These are phyloP conservation scores for Diaporthe humulicola DNA, from an alignment of 2,329 filamentous ascomycete species.

Conservation along the genomic window DNA sequence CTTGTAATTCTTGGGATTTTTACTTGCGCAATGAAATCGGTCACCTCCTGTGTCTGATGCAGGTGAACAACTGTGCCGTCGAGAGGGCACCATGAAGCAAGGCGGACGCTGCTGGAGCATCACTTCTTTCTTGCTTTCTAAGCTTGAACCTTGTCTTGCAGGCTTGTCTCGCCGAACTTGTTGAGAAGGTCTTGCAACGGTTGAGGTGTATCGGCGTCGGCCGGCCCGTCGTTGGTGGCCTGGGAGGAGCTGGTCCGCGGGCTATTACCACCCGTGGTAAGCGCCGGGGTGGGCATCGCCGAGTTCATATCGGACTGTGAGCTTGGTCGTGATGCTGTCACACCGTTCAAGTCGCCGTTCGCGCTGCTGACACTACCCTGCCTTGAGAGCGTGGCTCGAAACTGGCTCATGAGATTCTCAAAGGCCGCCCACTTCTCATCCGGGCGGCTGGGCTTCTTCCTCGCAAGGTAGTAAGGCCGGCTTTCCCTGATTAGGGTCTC, in stretches of 20 bases:
- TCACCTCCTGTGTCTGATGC: not conserved
- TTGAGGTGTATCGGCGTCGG: slow-evolving; percentile 45
- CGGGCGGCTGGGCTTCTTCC: slow-evolving; percentile 75
- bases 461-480: slow-evolving; percentile 69
- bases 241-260: slow-evolving; percentile 76
- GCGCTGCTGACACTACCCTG: slow-evolving; percentile 42
- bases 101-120: not conserved
- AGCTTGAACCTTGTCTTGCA: not conserved
- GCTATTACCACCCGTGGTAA: slow-evolving; percentile 78
- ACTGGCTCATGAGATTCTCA: slow-evolving; percentile 64
- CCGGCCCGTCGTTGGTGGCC: slow-evolving; percentile 72
- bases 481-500: slow-evolving; percentile 73
- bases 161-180: slow-evolving; percentile 10
- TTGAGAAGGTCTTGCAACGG: slow-evolving; percentile 25
- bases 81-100: not conserved
- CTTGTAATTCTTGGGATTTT: slow-evolving; percentile 6
- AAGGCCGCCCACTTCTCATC: slow-evolving; percentile 71
- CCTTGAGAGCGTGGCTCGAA: slow-evolving; percentile 45
- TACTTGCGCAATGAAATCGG: not conserved
- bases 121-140: not conserved
- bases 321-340: slow-evolving; percentile 51
- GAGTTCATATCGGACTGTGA: slow-evolving; percentile 64
- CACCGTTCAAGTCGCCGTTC: slow-evolving; percentile 39
- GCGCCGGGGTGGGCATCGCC: slow-evolving; percentile 72
- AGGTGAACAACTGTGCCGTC: not conserved